phyloP scores from a whole-genome alignment of 495 filamentous ascomycete genomes.

The Clavariopsis aquatica region DNA sequence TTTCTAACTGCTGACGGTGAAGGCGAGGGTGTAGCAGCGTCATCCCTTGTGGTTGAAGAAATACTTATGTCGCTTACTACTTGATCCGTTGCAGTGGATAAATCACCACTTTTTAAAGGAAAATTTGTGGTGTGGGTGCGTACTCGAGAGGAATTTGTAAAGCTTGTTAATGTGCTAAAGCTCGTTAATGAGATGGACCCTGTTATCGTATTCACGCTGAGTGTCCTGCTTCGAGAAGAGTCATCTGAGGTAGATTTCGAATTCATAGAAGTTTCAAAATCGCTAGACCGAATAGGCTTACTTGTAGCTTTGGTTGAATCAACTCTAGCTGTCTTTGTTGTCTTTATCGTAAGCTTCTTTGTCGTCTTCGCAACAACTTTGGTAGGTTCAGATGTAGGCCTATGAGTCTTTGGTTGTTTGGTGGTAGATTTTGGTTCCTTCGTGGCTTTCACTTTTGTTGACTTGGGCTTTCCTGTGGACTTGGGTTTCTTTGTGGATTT shows the following conservation, averaged over 20 bases:
- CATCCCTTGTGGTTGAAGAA: background rate
- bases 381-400: background rate
- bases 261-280: background rate
- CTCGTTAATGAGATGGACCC: background rate
- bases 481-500: conserved; percentile 5
- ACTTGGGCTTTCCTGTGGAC: too few relatives aligned
- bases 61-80: background rate
- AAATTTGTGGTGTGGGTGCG: background rate
- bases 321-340: background rate
- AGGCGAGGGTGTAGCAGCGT: background rate
- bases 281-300: background rate
- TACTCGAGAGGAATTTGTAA: conserved; percentile 2
- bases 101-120: background rate
- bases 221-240: background rate
- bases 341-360: background rate
- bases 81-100: background rate
- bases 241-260: background rate
- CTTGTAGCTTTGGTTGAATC: background rate
- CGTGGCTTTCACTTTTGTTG: too few relatives aligned
- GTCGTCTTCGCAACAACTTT: background rate
- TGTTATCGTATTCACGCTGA: background rate
- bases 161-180: conserved; percentile 5
- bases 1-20: background rate
- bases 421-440: background rate
- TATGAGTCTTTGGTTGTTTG: background rate